Evolutionary conservation across 208 protist genomes (phyloP), one percentile per base, ranked within the genome.

Genomic region (Trypanosomatidae sp.): DNA sequence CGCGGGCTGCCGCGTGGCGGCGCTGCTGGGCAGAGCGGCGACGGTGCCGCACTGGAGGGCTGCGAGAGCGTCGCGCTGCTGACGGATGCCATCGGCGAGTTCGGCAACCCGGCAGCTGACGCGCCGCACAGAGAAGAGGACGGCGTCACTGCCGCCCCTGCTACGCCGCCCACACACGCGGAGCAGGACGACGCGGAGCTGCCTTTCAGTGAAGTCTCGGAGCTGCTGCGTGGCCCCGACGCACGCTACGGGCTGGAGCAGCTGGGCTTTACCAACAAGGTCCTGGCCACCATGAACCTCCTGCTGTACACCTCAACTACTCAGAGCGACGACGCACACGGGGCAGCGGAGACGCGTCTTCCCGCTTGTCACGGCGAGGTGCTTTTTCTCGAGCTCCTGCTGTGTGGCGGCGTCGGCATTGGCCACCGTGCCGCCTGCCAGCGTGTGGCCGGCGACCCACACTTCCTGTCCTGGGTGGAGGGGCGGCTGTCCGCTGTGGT

Each of bases 181-280:
- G n/a, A n/a, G n/a, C n/a, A n/a, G n/a, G 64, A 81, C 17, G 60
- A 77, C n/a, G 47, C 64, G 25, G 84, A 86, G 10, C 15, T 77
- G 30, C 83, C 81, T 0, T 91, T 88, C 71, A 73, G 74, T 17
- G 84, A 87, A 58, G 60, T 92, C 1, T 86, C 84, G 5, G 79
- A 87, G 74, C 78, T 78, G 47, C 79, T 92, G 74, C 84, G 84
- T 25, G 80, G 69, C 2, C 79, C 62, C 9, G 84, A 83, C 36
- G 81, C 84, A 15, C 74, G 58, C 55, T 68, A 71, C 22, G 80
- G 81, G 8, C 62, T 91, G 50, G 84, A 91, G 62, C 56, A 83
- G 62, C 68, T 91, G 33, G 77, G 83, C 28, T 73, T 86, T n/a
- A 83, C 77, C 1, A 75, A 53, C n/a, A 65, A 66, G 39, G 78